Percentiles rank a stretch among this genome's conserved stretches.
Evolutionary conservation across 139 green algal species (phyloP).

Genomic region (Asterochloris sp.): DNA sequence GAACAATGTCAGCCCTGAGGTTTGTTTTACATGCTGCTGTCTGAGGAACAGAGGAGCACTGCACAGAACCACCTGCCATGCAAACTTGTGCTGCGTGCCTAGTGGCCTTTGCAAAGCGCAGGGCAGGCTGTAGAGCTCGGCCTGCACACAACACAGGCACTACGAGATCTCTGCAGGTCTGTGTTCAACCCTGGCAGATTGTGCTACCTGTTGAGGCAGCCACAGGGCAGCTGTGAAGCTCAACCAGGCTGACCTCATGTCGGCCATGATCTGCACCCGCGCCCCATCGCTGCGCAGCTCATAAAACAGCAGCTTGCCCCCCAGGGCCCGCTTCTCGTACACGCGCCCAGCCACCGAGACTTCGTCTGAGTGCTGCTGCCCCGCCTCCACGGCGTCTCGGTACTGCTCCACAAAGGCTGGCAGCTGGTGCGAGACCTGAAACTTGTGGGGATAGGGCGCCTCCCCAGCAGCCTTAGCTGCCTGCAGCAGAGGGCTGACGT

Average conservation of each 20-base stretch:
- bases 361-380: constrained; percentile 51
- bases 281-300: constrained; percentile 83
- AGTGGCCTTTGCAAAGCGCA: too few relatives aligned
- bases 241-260: constrained; percentile 46
- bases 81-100: too few relatives aligned
- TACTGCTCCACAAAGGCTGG: constrained; percentile 84
- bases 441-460: constrained; percentile 99
- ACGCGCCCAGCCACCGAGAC: constrained; percentile 70
- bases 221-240: background rate
- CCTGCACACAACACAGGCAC: too few relatives aligned
- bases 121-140: too few relatives aligned
- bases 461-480: constrained; percentile 71
- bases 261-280: constrained; percentile 96
- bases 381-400: constrained; percentile 51
- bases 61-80: too few relatives aligned
- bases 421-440: constrained; percentile 56
- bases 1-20: too few relatives aligned
- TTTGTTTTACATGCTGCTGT: too few relatives aligned
- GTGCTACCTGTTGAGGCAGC: too few relatives aligned
- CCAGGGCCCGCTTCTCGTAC: constrained; percentile 78
- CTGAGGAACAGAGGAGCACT: too few relatives aligned
- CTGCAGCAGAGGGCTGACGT: constrained; percentile 32
- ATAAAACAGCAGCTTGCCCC: constrained; percentile 97
- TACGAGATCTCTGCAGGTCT: too few relatives aligned
- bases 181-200: too few relatives aligned